Percentiles rank a stretch among this genome's conserved stretches.
phyloP scores from a whole-genome alignment of 208 protist genomes.

The Strigomonas galati region DNA sequence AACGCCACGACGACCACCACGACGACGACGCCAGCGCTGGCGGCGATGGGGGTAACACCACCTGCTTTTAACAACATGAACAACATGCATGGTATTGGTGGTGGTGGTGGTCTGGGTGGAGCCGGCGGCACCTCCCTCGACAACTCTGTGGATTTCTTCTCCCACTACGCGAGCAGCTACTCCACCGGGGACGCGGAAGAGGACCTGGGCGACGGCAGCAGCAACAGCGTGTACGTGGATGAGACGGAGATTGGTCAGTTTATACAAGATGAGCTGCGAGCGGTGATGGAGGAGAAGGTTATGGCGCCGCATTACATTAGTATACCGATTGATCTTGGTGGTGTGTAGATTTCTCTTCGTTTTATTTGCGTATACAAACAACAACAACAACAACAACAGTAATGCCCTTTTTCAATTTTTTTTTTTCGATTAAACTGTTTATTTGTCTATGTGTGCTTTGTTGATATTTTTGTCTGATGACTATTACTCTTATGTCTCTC shows the following conservation, averaged over 20 bases:
- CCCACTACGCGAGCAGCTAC: slow-evolving; percentile 28
- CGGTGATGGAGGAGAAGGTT: slow-evolving; percentile 61
- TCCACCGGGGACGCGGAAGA: slow-evolving; percentile 9
- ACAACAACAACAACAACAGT: slow-evolving; percentile 13
- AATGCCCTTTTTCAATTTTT: too few relatives aligned
- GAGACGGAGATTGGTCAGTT: slow-evolving; percentile 66
- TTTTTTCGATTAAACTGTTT: too few relatives aligned
- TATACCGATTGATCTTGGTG: slow-evolving; percentile 27
- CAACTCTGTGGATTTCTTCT: slow-evolving; percentile 19
- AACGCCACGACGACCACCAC: slow-evolving; percentile 15
- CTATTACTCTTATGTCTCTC: too few relatives aligned
- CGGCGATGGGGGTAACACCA: not conserved
- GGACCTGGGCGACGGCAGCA: slow-evolving; percentile 18
- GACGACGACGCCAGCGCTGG: slow-evolving; percentile 13
- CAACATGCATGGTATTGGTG: not conserved
- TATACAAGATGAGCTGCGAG: slow-evolving; percentile 60
- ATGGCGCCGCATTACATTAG: slow-evolving; percentile 69
- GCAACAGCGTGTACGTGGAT: slow-evolving; percentile 54
- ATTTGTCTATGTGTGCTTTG: not conserved
- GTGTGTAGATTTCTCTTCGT: not conserved
- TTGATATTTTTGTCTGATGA: not conserved
- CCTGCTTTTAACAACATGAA: not conserved
- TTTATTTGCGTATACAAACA: not conserved
- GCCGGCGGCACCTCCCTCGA: slow-evolving; percentile 15
- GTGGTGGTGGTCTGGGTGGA: not conserved